Conservation (phyloP, 2,329 filamentous ascomycete genomes). For the Trichoderma hamatum region DNA sequence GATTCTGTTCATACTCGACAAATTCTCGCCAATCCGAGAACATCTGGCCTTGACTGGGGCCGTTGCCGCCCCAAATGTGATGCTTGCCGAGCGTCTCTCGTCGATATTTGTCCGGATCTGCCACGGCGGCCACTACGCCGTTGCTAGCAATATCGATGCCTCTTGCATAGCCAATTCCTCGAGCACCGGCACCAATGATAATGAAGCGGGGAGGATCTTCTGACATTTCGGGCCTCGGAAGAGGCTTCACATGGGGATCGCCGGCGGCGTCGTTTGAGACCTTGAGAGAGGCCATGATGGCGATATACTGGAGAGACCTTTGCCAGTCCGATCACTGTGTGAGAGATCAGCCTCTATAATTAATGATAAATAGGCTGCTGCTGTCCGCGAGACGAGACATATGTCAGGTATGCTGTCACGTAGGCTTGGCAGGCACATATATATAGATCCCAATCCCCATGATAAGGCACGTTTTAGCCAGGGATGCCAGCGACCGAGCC, state of each 20-base stretch:
- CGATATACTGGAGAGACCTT: background rate
- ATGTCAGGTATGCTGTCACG: background rate
- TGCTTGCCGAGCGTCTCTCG: slow-evolving; percentile 68
- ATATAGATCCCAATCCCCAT: background rate
- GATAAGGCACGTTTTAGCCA: background rate
- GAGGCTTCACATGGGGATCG: slow-evolving; percentile 32
- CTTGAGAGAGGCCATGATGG: slow-evolving; percentile 34
- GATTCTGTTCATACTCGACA: slow-evolving; percentile 67
- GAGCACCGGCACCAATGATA: slow-evolving; percentile 80
- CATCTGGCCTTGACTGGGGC: slow-evolving; percentile 62
- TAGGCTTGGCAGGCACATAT: background rate
- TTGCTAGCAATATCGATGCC: slow-evolving; percentile 67
- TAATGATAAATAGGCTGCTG: background rate
- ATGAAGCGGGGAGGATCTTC: slow-evolving; percentile 66
- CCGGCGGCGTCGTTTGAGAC: background rate
- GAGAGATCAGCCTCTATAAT: background rate
- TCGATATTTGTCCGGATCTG: slow-evolving; percentile 80
- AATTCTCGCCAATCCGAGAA: slow-evolving; percentile 78
- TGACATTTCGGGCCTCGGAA: slow-evolving; percentile 50
- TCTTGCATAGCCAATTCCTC: slow-evolving; percentile 73
- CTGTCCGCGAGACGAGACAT: background rate
- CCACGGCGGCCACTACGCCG: slow-evolving; percentile 74
- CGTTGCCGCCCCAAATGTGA: slow-evolving; percentile 69
- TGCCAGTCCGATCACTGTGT: background rate
- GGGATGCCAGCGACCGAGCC: background rate